Base-by-base conservation (phyloP, 139 green algal species). In the Picochlorum sp. region DNA sequence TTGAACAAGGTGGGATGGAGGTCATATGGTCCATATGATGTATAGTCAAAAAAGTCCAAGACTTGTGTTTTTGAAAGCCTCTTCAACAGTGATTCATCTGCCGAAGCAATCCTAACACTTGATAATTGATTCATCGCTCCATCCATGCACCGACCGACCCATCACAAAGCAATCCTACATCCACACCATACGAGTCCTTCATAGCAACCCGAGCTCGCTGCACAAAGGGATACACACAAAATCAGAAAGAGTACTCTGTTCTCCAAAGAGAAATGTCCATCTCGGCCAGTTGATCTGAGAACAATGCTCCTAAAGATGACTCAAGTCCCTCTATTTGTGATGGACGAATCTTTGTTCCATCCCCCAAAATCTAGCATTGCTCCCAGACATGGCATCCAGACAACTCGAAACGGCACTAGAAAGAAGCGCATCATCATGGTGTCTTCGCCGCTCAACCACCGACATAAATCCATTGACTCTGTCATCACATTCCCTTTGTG, bases 1-100 rank as follows among this genome's bases (percentile, higher is more conserved):
- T 38, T 57, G 11, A 8, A 6, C 47, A 21, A 75, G 62, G 13
- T 86, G 78, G 83, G 83, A 30, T 88, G 81, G 45, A 88, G 63
- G 21, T 70, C 18, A 18, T 61, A 56, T 3, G 61, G 62, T 18
- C 1, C 20, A 24, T 79, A 85, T 2, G 76, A 73, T 1, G 45
- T 45, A 44, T 81, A 88, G 38, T 89, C 83, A 45, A 89, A 89
- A 45, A 86, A 89, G 47, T 89, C 83, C 3, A 89, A 55, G 49
- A 64, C 11, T 55, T 26, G 30, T 88, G 73, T 56, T 69, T 59
- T 34, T 57, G 38, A 38, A 76, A 0, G 82, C 82, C 38, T 67
- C 2, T 61, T 32, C 15, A 86, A 54, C 59, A 81, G 37, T 7
- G 52, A 23, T 1, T 7, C 4, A 28, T 85, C 60, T 10, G 81